phyloP scores from a whole-genome alignment of 1,284 basidiomycete genomes.

The Stereum hirsutum region DNA sequence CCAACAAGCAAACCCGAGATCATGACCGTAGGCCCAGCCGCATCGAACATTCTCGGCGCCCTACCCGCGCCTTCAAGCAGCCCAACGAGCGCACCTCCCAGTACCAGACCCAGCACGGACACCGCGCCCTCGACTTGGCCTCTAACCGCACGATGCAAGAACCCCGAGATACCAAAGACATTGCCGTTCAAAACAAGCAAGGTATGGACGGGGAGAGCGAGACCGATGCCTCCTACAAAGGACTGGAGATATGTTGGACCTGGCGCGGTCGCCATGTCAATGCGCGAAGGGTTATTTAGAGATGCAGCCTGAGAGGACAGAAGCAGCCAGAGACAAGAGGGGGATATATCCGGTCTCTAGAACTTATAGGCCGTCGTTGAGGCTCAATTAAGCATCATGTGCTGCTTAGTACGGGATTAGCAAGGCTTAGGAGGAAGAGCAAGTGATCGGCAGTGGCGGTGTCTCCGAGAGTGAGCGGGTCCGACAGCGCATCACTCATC shows the following conservation, averaged over 20 bases:
- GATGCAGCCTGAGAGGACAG: too few species aligned
- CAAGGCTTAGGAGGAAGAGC: too few species aligned
- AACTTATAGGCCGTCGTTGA: too few species aligned
- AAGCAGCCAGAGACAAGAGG: too few species aligned
- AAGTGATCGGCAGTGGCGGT: too few species aligned
- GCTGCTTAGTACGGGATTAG: too few species aligned
- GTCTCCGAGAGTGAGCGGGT: too few species aligned
- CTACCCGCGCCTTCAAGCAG: constrained; percentile 23
- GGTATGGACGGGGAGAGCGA: constrained; percentile 45
- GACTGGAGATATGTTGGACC: constrained; percentile 46
- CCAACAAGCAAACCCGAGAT: constrained; percentile 55
- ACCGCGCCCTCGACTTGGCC: constrained; percentile 33
- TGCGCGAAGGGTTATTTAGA: too few species aligned
- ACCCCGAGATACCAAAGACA: constrained; percentile 57
- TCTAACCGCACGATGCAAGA: constrained; percentile 42
- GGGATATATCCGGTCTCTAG: too few species aligned
- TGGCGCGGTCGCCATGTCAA: too few species aligned
- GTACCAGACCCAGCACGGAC: constrained; percentile 31
- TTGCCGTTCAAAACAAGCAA: constrained; percentile 48
- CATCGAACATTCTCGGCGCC: constrained; percentile 17
- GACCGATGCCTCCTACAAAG: constrained; percentile 49
- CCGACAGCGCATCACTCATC: too few species aligned
- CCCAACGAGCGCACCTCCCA: constrained; percentile 36
- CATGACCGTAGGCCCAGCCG: constrained; percentile 23
- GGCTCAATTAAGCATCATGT: too few species aligned